A percentile compares a stretch with the other conserved stretches of the same genome.
Evolutionary conservation across 2,329 filamentous ascomycete genomes (phyloP).

Genomic region (Delphinella strobiligena): DNA sequence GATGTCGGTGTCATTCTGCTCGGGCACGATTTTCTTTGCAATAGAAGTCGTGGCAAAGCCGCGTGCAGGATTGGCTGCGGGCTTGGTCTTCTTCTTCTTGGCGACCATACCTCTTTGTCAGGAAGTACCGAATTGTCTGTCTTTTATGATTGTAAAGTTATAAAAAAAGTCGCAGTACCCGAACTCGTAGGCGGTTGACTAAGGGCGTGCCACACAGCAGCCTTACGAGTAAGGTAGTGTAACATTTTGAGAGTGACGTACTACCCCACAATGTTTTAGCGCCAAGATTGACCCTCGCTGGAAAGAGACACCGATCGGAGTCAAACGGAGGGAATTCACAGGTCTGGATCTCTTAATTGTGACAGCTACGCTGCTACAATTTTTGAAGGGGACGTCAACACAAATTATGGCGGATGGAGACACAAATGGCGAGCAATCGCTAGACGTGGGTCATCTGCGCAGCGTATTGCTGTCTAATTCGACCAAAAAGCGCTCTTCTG

Average conservation of each 20-base stretch:
- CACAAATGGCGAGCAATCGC: constrained; percentile 13
- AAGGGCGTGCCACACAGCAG: too few species aligned
- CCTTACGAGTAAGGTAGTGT: too few species aligned
- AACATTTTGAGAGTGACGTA: too few species aligned
- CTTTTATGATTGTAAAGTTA: too few species aligned
- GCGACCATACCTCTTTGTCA: too few species aligned
- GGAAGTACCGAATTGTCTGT: too few species aligned
- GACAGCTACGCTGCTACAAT: too few species aligned
- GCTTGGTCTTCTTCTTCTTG: constrained; percentile 83
- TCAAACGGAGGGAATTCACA: too few species aligned
- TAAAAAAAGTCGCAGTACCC: too few species aligned
- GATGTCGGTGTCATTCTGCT: constrained; percentile 16
- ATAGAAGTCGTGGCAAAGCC: constrained; percentile 91
- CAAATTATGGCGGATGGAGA: constrained; percentile 8
- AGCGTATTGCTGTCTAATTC: constrained; percentile 33
- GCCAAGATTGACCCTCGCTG: background rate
- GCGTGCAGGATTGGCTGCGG: constrained; percentile 71
- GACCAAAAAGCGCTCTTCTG: constrained; percentile 33
- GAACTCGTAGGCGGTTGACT: too few species aligned
- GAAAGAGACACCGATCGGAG: background rate
- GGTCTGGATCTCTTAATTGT: too few species aligned
- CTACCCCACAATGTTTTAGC: too few species aligned
- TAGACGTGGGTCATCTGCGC: constrained; percentile 17
- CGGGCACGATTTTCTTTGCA: constrained; percentile 49
- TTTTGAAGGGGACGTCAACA: background rate